Conservation (phyloP, 352 stramenopile genomes). For the Halophytophthora polymorphica region DNA sequence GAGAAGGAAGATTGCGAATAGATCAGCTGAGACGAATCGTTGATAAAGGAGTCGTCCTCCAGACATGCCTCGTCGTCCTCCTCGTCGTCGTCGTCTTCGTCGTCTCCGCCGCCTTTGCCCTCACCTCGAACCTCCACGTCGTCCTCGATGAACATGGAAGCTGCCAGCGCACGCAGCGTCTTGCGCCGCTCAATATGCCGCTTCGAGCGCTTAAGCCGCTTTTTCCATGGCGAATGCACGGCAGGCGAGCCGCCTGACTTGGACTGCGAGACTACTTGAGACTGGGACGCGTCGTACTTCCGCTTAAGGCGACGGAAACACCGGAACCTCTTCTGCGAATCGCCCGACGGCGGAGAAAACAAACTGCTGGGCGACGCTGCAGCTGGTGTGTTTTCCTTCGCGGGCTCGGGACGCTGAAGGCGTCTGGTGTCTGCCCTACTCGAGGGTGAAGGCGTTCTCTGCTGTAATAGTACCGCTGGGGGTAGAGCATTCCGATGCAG, state of each 20-base stretch:
- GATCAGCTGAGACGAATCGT: slow-evolving; percentile 79
- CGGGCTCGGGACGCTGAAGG: neutral
- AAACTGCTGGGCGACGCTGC: slow-evolving; percentile 48
- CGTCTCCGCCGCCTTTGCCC: slow-evolving; percentile 50
- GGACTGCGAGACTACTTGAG: slow-evolving; percentile 18
- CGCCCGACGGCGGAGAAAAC: slow-evolving; percentile 39
- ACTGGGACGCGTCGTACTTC: slow-evolving; percentile 62
- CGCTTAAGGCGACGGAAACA: slow-evolving; percentile 70
- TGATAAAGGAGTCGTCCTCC: slow-evolving; percentile 73
- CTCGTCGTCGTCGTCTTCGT: slow-evolving; percentile 67
- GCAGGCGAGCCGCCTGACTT: slow-evolving; percentile 11
- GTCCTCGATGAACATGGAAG: slow-evolving; percentile 63
- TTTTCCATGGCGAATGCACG: slow-evolving; percentile 50
- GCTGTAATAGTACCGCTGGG: slow-evolving; percentile 4
- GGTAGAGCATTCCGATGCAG: slow-evolving; percentile 45
- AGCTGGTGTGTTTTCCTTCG: slow-evolving; percentile 3
- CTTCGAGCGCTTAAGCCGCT: slow-evolving; percentile 56
- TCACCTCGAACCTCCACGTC: slow-evolving; percentile 54
- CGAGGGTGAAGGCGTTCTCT: slow-evolving; percentile 6
- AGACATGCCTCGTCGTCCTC: slow-evolving; percentile 32
- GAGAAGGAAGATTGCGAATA: slow-evolving; percentile 54
- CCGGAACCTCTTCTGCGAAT: slow-evolving; percentile 53
- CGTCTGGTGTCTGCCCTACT: neutral
- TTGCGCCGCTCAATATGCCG: slow-evolving; percentile 29
- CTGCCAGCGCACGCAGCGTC: slow-evolving; percentile 25